Conservation (phyloP, 495 filamentous ascomycete genomes). For the Sabuloglossum arenarium region DNA sequence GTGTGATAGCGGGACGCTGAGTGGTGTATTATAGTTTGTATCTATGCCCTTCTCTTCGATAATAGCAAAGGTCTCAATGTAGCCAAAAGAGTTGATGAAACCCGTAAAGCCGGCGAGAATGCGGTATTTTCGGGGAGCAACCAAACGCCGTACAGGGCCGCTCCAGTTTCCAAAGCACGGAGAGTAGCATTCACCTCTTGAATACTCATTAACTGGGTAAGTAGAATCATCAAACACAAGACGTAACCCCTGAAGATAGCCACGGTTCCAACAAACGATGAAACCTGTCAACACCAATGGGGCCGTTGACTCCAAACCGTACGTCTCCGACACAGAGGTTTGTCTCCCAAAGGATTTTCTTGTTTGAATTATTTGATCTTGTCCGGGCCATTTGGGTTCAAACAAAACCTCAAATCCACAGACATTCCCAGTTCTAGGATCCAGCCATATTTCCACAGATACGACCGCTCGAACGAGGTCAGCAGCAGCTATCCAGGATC, state of each 20-base stretch:
- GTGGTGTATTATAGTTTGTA: constrained; percentile 4
- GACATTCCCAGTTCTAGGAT: constrained; percentile 11
- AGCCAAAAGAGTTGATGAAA: constrained; percentile 16
- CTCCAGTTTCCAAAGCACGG: constrained; percentile 12
- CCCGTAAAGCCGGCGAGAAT: constrained; percentile 15
- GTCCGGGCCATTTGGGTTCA: background rate
- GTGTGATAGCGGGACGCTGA: constrained; percentile 13
- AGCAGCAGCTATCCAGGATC: background rate
- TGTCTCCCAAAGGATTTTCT: constrained; percentile 10
- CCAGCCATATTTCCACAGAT: constrained; percentile 12
- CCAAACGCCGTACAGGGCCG: constrained; percentile 12
- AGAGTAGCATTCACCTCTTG: constrained; percentile 4
- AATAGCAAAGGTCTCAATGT: constrained; percentile 17
- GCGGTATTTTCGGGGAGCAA: constrained; percentile 8
- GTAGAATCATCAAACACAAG: constrained; percentile 11
- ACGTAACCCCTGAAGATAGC: constrained; percentile 13
- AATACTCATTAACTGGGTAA: background rate
- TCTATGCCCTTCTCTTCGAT: constrained; percentile 13
- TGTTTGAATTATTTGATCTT: background rate
- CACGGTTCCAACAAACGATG: constrained; percentile 13
- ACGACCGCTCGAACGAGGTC: constrained; percentile 7
- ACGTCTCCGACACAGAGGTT: constrained; percentile 5
- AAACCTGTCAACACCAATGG: constrained; percentile 13
- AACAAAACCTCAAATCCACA: constrained; percentile 13
- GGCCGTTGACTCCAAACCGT: constrained; percentile 4